Evolutionary conservation across 2,329 filamentous ascomycete species (phyloP).

Genomic region (Fusarium sp.): DNA sequence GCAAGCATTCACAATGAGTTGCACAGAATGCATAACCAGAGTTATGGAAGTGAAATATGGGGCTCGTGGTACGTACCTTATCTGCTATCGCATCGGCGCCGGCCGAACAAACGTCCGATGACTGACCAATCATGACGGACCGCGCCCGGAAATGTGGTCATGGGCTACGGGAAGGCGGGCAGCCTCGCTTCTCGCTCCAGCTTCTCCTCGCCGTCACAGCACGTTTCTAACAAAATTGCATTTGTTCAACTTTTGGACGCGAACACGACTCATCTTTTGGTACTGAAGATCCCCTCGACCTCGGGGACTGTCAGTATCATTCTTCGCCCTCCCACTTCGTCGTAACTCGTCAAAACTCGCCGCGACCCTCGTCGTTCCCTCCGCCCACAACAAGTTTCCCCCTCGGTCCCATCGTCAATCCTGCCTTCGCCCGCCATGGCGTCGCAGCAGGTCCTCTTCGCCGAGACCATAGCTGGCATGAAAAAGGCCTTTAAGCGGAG

Average conservation of each 20-base stretch:
- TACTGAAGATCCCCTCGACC: neutral
- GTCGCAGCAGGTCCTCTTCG: conserved; percentile 70
- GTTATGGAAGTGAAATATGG: neutral
- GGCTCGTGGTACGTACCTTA: conserved; percentile 9
- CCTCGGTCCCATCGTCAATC: conserved; percentile 24
- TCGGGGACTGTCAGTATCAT: neutral
- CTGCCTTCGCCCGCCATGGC: conserved; percentile 50
- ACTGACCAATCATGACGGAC: conserved; percentile 33
- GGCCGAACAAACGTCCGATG: conserved; percentile 39
- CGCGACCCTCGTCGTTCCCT: conserved; percentile 29
- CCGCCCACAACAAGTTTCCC: conserved; percentile 26
- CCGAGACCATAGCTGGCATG: conserved; percentile 75
- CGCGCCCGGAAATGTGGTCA: conserved; percentile 45
- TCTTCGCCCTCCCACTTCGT: neutral
- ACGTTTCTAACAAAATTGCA: conserved; percentile 41
- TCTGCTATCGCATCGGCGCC: conserved; percentile 30
- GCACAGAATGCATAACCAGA: neutral
- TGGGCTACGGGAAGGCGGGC: conserved; percentile 47
- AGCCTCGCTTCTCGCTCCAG: conserved; percentile 47
- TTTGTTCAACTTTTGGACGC: conserved; percentile 13
- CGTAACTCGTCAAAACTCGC: conserved; percentile 13
- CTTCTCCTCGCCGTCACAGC: conserved; percentile 42
- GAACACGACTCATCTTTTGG: conserved; percentile 13
- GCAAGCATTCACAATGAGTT: neutral
- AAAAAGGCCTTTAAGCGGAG: conserved; percentile 75